Percentiles rank a stretch among this genome's conserved stretches.
These are phyloP conservation scores for Saccharomyces kudriavzevii DNA, from an alignment of 805 yeast genomes.

Conservation along the genomic window DNA sequence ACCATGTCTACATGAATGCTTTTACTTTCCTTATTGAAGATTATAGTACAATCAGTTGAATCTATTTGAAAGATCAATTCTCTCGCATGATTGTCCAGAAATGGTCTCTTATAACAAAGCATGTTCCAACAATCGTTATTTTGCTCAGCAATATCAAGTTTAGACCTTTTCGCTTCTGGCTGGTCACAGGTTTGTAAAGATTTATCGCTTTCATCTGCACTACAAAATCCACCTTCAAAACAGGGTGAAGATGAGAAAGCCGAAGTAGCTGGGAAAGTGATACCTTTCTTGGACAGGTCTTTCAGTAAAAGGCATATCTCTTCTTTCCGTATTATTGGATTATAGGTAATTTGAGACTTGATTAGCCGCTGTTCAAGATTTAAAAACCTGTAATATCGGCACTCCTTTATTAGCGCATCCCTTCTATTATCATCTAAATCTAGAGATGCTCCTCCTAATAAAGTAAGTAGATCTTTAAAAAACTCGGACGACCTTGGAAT, in stretches of 20 bases:
- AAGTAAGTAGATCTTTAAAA: slow-evolving; percentile 47
- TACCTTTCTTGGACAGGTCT: slow-evolving; percentile 39
- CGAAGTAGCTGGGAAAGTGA: slow-evolving; percentile 10
- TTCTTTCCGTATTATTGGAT: slow-evolving; percentile 43
- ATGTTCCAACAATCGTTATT: slow-evolving; percentile 7
- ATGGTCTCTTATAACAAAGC: slow-evolving; percentile 40
- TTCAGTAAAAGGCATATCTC: slow-evolving; percentile 49
- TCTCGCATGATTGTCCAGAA: slow-evolving; percentile 33
- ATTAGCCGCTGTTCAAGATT: slow-evolving; percentile 66
- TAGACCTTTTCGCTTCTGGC: slow-evolving; percentile 14
- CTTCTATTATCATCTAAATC: slow-evolving; percentile 51
- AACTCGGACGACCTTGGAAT: slow-evolving; percentile 44
- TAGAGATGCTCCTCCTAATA: slow-evolving; percentile 48
- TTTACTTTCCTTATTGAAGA: slow-evolving; percentile 28
- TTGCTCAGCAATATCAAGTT: slow-evolving; percentile 2
- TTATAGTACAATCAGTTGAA: slow-evolving; percentile 22
- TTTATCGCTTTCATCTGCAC: neutral
- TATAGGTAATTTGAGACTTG: slow-evolving; percentile 40
- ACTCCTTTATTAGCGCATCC: slow-evolving; percentile 52
- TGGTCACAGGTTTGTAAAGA: neutral
- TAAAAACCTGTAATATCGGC: slow-evolving; percentile 66
- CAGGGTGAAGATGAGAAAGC: neutral
- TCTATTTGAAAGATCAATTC: slow-evolving; percentile 38
- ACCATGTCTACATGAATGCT: slow-evolving; percentile 17
- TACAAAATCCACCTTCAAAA: neutral